A percentile compares a stretch with the other conserved stretches of the same genome.
Evolutionary conservation across 495 filamentous ascomycete genomes (phyloP).

Genomic region (Talaromyces borbonicus): DNA sequence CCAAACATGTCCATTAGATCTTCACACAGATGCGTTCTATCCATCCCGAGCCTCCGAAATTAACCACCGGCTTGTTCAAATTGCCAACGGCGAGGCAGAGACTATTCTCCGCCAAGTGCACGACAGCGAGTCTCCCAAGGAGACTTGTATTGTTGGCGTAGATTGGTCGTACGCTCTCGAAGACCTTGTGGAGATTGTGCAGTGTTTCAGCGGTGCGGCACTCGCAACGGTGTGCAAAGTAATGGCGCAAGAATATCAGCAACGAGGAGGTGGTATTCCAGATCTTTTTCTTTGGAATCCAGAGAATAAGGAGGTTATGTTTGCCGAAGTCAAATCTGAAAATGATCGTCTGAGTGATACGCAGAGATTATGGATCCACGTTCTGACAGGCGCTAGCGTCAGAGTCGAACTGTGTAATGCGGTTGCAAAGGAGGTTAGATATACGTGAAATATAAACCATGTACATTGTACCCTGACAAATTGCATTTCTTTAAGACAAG

Average conservation of each 20-base stretch:
- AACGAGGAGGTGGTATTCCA: slow-evolving; percentile 79
- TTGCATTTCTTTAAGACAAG: no score
- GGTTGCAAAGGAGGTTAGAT: slow-evolving; percentile 59
- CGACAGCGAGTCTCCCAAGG: slow-evolving; percentile 49
- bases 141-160: slow-evolving; percentile 78
- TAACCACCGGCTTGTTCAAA: slow-evolving; percentile 75
- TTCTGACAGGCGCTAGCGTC: slow-evolving; percentile 73
- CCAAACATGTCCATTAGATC: slow-evolving; percentile 86
- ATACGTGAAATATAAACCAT: not conserved
- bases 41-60: slow-evolving; percentile 76
- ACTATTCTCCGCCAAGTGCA: slow-evolving; percentile 58
- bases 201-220: slow-evolving; percentile 68
- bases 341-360: slow-evolving; percentile 96
- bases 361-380: slow-evolving; percentile 94
- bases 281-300: slow-evolving; percentile 82
- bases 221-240: slow-evolving; percentile 82
- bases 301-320: slow-evolving; percentile 55
- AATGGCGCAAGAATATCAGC: slow-evolving; percentile 86
- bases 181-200: slow-evolving; percentile 75
- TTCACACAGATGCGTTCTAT: slow-evolving; percentile 92
- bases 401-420: slow-evolving; percentile 84
- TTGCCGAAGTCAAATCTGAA: slow-evolving; percentile 86
- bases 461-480: no score
- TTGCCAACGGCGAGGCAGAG: slow-evolving; percentile 64
- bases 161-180: slow-evolving; percentile 79